phyloP scores from a whole-genome alignment of 257 asterid species.

The Solanum tacnaense region DNA sequence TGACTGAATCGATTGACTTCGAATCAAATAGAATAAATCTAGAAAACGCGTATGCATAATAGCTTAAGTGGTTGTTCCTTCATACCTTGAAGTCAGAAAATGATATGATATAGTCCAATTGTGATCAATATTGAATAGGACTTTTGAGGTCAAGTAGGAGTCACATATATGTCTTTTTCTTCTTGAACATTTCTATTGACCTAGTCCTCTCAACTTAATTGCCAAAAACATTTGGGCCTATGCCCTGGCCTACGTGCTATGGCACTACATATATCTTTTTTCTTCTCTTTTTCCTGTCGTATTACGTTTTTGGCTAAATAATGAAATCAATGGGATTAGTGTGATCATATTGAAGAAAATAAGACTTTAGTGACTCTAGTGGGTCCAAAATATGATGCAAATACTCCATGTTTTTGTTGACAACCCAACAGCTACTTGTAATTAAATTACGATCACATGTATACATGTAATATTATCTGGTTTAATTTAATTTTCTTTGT shows the following conservation, averaged over 20 bases:
- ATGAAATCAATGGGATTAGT: background rate
- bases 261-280: background rate
- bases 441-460: conserved; percentile 1
- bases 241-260: background rate
- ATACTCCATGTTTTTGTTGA: background rate
- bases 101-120: background rate
- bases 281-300: background rate
- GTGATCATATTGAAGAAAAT: background rate
- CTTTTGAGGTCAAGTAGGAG: background rate
- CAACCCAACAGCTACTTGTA: background rate
- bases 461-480: background rate
- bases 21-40: background rate
- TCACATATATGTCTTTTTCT: background rate
- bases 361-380: background rate
- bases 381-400: background rate
- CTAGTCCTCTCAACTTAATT: background rate
- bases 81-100: background rate
- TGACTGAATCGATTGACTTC: background rate
- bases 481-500: background rate
- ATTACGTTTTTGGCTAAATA: background rate
- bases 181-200: background rate
- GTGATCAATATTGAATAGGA: background rate
- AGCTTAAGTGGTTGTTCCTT: background rate
- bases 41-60: background rate
- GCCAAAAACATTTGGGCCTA: background rate